Percentiles rank a stretch among this genome's conserved stretches.
Evolutionary conservation across 208 protist genomes (phyloP).

Genomic region (Entamoeba invadens): DNA sequence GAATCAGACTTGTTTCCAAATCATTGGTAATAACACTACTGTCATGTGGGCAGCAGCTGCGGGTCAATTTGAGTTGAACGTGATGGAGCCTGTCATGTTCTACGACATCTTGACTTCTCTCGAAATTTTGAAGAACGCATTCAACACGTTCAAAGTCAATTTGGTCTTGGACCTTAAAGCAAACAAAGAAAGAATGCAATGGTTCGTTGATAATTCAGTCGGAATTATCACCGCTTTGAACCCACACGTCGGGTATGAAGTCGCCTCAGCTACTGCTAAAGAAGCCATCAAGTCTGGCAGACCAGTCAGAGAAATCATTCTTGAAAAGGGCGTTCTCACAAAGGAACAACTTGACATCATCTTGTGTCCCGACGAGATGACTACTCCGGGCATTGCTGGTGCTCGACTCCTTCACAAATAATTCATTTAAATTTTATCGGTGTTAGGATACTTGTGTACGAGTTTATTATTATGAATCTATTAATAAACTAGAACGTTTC

Average conservation of each 20-base stretch:
- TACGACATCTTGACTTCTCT: background rate
- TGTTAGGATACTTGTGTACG: too few relatives aligned
- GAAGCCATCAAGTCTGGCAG: background rate
- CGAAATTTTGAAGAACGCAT: background rate
- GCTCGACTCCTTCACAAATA: background rate
- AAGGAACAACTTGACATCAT: background rate
- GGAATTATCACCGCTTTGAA: background rate
- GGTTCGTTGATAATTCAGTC: background rate
- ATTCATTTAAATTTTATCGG: too few relatives aligned
- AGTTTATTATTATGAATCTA: too few relatives aligned
- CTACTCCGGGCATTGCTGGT: background rate
- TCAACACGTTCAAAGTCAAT: background rate
- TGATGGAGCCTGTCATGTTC: background rate
- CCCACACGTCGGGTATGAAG: background rate
- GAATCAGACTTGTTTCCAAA: constrained; percentile 67
- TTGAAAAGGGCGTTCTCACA: background rate
- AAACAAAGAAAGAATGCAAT: background rate
- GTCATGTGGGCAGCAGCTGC: constrained; percentile 52
- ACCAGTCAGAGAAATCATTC: background rate
- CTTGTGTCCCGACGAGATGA: background rate
- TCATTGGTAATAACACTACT: constrained; percentile 63
- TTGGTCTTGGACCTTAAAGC: background rate
- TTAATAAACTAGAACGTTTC: too few relatives aligned
- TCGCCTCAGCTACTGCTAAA: background rate
- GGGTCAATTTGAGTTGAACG: constrained; percentile 68